These are phyloP conservation scores for Funneliformis caledonium DNA, from an alignment of 371 early-diverging fungal genomes.

Conservation along the genomic window DNA sequence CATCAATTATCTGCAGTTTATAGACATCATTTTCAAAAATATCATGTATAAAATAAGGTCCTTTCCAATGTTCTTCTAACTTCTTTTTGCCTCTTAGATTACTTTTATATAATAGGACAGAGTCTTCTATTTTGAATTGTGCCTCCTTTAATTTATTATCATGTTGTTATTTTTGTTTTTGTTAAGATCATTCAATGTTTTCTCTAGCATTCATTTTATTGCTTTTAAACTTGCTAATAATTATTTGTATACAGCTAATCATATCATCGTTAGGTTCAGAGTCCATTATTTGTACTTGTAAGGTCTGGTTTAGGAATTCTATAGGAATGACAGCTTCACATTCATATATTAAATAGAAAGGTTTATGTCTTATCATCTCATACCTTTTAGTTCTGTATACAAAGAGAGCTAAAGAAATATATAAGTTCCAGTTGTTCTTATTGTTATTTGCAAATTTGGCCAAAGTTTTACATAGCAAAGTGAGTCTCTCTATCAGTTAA, in stretches of 20 bases:
- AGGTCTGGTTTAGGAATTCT: neutral
- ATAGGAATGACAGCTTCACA: too few species aligned
- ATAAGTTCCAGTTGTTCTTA: constrained; percentile 37
- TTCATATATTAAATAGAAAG: neutral
- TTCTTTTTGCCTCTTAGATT: neutral
- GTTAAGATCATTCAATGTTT: neutral
- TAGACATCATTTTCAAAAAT: neutral
- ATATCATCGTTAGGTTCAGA: too few species aligned
- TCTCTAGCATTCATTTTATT: neutral
- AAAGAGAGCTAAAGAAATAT: constrained; percentile 29
- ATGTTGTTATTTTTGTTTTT: neutral
- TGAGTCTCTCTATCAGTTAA: constrained; percentile 46
- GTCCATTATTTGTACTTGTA: neutral
- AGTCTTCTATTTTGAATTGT: constrained; percentile 5
- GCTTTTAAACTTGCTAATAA: neutral
- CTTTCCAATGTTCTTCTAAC: constrained; percentile 1
- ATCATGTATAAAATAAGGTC: constrained; percentile 18
- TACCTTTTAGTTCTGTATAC: constrained; percentile 51
- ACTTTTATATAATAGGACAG: neutral
- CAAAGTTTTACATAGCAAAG: constrained; percentile 22
- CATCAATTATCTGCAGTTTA: neutral
- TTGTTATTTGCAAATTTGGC: neutral
- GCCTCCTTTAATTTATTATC: neutral
- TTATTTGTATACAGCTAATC: too few species aligned
- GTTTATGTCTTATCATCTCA: neutral